Conservation (phyloP, 2,329 filamentous ascomycete genomes). For the Colletotrichum orchidophilum region DNA sequence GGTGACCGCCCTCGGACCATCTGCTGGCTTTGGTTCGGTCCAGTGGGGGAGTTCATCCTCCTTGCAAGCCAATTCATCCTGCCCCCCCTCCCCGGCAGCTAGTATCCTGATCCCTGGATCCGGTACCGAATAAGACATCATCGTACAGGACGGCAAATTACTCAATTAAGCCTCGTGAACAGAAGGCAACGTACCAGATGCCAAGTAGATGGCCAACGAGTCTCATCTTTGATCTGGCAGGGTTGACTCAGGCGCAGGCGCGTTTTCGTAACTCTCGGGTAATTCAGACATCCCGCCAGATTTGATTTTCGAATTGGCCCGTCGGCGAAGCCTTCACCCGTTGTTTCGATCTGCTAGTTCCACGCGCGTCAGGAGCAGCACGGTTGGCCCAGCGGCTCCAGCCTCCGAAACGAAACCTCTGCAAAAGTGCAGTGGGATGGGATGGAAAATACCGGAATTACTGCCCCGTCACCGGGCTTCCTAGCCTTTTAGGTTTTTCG, state of each 20-base stretch:
- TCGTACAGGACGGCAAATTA: slow-evolving; percentile 6
- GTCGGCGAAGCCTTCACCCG: slow-evolving; percentile 14
- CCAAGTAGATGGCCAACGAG: neutral
- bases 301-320: neutral
- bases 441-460: slow-evolving; percentile 19
- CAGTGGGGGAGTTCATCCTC: slow-evolving; percentile 11
- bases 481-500: neutral
- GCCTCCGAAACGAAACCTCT: slow-evolving; percentile 26
- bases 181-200: neutral
- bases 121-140: slow-evolving; percentile 1
- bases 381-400: slow-evolving; percentile 21
- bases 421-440: neutral
- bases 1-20: neutral
- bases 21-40: slow-evolving; percentile 9
- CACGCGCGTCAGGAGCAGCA: slow-evolving; percentile 24
- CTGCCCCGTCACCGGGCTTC: slow-evolving; percentile 12
- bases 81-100: neutral
- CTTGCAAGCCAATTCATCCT: slow-evolving; percentile 12
- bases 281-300: neutral
- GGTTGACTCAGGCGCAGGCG: neutral
- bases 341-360: slow-evolving; percentile 15
- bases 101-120: slow-evolving; percentile 16
- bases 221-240: neutral
- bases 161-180: neutral
- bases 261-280: neutral